Evolutionary conservation across 169 alveolate species (phyloP).

Genomic region (Eimeria mitis): DNA sequence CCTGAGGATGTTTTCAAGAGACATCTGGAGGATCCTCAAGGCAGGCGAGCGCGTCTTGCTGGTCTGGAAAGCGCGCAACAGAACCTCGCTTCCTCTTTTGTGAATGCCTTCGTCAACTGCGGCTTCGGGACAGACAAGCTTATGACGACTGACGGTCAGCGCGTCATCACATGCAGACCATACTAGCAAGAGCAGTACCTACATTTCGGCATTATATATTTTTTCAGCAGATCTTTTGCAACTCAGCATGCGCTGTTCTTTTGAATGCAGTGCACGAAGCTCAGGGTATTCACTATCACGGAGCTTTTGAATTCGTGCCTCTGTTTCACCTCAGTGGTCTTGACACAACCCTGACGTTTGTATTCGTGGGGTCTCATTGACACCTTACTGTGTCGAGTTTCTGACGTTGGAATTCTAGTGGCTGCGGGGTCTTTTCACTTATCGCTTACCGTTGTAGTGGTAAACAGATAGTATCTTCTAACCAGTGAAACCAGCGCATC

Average conservation of each 20-base stretch:
- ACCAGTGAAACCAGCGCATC: neutral
- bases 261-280: neutral
- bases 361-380: neutral
- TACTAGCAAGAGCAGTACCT: neutral
- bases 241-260: neutral
- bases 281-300: neutral
- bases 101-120: constrained; percentile 99
- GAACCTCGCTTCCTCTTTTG: constrained; percentile 98
- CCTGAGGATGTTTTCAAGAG: constrained; percentile 88
- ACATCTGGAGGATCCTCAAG: constrained; percentile 83
- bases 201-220: neutral
- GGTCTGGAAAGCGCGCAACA: constrained; percentile 93
- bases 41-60: constrained; percentile 70
- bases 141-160: constrained; percentile 89
- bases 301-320: neutral
- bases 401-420: neutral
- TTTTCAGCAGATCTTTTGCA: neutral
- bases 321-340: neutral
- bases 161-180: neutral
- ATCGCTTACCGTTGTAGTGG: neutral
- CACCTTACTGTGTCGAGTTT: neutral
- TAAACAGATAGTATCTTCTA: neutral
- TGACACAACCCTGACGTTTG: neutral
- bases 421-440: neutral
- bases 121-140: constrained; percentile 98